Evolutionary conservation across 345 rosid genomes (phyloP), one percentile per base, ranked within the genome.

Genomic region (Citrus hindsii): DNA sequence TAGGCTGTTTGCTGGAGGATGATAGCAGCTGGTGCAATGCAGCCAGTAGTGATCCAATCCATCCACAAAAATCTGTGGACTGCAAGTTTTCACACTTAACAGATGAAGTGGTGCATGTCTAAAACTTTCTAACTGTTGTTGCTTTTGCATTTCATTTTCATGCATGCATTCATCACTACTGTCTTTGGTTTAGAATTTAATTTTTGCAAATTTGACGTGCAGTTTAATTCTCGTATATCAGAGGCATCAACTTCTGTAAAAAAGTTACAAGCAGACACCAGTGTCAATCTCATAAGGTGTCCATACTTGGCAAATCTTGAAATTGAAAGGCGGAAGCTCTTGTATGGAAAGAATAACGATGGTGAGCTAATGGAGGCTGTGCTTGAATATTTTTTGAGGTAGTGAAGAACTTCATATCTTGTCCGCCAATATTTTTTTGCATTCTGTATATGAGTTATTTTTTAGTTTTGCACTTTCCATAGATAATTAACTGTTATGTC

Each of bases 1-100:
- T 96, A 62, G 92, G 91, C 82, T 96, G 99, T 83, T 85, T 96
- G 87, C 88, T 96, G 78, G 97, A 89, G 88, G 98, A 96, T 85
- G 90, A 85, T 63, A 90, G 91, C 79, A 80, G 91, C 86, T 90
- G 90, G 95, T 78, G 83, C 69, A 76, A 56, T 74, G 88, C 71
- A 72, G 83, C 83, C 75, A 76, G 67, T 32, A 72, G 37, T 74
- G 83, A 86, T 87, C 85, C 87, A 76, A 75, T 87, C 79, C 88
- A 76, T 84, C 87, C 89, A 32, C 77, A 79, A 55, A 86, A 84
- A 79, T 71, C 71, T 77, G 83, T 82, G 56, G 93, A 88, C 74
- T 90, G 87, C 89, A 90, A 86, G 77, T 79, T 86, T 79, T 80
- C 89, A 55, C 91, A 91, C 75, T 89, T 92, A 79, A 79, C 91